Evolutionary conservation across 2,329 filamentous ascomycete species (phyloP).

Genomic region (Didymella segeticola): DNA sequence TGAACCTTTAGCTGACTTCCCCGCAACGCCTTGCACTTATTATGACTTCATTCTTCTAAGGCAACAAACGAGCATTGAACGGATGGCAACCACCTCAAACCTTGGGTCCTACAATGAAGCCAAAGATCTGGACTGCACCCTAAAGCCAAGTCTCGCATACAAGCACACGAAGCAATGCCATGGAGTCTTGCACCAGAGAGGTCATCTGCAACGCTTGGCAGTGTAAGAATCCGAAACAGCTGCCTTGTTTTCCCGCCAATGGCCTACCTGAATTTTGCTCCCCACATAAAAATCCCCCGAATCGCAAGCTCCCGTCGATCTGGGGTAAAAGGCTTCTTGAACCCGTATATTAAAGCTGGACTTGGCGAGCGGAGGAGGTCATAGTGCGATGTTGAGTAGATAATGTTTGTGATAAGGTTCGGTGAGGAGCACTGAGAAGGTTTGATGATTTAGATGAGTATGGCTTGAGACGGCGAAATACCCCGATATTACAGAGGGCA

Average conservation of each 20-base stretch:
- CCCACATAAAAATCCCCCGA: background rate
- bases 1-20: too few species aligned
- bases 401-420: background rate
- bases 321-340: background rate
- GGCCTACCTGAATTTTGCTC: background rate
- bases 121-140: too few species aligned
- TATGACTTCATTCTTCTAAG: too few species aligned
- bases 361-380: background rate
- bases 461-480: constrained; percentile 1
- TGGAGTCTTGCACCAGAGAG: background rate
- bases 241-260: constrained; percentile 5
- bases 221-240: background rate
- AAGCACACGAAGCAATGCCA: constrained; percentile 10
- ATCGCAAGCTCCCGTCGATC: background rate
- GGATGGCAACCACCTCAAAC: too few species aligned
- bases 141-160: background rate
- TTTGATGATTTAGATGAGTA: background rate
- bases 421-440: background rate
- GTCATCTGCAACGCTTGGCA: constrained; percentile 10
- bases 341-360: background rate
- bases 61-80: too few species aligned
- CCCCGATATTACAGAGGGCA: background rate
- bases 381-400: background rate
- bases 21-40: too few species aligned
- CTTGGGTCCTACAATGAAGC: too few species aligned